Evolutionary conservation across 805 yeast species (phyloP).

Genomic region (Danielia reshetovae): DNA sequence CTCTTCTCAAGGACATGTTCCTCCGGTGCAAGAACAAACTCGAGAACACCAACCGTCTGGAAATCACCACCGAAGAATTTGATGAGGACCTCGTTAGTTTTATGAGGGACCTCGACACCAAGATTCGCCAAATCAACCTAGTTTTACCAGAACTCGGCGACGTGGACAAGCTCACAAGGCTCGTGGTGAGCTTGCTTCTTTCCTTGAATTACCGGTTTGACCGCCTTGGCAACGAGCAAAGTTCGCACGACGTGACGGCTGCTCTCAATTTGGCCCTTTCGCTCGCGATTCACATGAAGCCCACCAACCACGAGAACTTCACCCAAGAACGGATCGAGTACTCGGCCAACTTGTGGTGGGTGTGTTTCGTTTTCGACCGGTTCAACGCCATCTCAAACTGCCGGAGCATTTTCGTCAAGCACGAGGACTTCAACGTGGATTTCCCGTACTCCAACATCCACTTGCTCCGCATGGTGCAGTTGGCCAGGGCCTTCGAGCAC

Average conservation of each 20-base stretch:
- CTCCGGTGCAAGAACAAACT: conserved; percentile 4
- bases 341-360: conserved; percentile 31
- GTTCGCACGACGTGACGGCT: conserved; percentile 26
- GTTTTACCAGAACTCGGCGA: conserved; percentile 31
- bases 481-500: conserved; percentile 28
- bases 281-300: conserved; percentile 25
- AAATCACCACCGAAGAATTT: conserved; percentile 5
- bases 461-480: conserved; percentile 26
- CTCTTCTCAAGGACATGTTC: conserved; percentile 21
- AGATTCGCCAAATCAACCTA: conserved; percentile 29
- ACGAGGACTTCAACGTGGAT: conserved; percentile 35
- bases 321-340: conserved; percentile 13
- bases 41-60: neutral
- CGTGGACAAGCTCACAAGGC: conserved; percentile 22
- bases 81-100: conserved; percentile 12
- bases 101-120: conserved; percentile 24
- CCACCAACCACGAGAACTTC: conserved; percentile 4
- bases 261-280: conserved; percentile 26
- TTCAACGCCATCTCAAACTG: conserved; percentile 37
- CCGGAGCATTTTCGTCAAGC: conserved; percentile 32
- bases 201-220: conserved; percentile 24
- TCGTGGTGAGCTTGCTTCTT: conserved; percentile 22
- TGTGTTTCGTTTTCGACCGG: conserved; percentile 29
- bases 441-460: conserved; percentile 24
- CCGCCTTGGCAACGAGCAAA: conserved; percentile 26